Evolutionary conservation across 768 basidiomycete genomes (phyloP).

Genomic region (Lactarius trivialis): DNA sequence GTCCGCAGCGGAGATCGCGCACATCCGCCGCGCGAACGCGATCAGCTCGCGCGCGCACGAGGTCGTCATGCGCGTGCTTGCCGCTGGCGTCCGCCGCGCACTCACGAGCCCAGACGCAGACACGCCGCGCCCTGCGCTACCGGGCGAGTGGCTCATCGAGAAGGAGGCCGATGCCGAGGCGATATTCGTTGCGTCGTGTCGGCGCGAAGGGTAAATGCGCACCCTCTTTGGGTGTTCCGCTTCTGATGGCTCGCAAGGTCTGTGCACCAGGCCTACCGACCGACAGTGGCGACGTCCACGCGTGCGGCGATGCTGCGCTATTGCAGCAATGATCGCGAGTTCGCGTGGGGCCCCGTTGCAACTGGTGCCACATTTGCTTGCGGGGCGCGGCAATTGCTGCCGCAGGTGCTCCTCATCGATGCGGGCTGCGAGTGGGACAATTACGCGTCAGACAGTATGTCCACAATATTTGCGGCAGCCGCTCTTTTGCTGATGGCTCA

Average conservation of each 20-base stretch:
- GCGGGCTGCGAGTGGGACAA: conserved; percentile 87
- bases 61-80: conserved; percentile 86
- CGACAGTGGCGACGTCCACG: conserved; percentile 84
- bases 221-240: conserved; percentile 8
- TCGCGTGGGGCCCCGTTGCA: conserved; percentile 74
- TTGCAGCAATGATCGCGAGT: conserved; percentile 85
- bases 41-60: conserved; percentile 90
- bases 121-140: conserved; percentile 44
- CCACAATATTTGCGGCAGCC: not conserved
- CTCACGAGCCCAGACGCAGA: conserved; percentile 28
- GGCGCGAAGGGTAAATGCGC: conserved; percentile 79
- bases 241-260: conserved; percentile 40
- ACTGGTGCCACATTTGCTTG: conserved; percentile 40
- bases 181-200: conserved; percentile 84
- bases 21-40: conserved; percentile 72
- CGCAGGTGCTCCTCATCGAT: conserved; percentile 84
- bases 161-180: conserved; percentile 94
- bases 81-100: conserved; percentile 51
- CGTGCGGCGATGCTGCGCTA: conserved; percentile 91
- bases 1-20: conserved; percentile 60
- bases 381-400: conserved; percentile 38
- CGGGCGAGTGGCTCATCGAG: conserved; percentile 82
- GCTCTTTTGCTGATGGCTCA: conserved; percentile 28
- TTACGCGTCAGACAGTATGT: conserved; percentile 58
- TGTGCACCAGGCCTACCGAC: conserved; percentile 83